These are phyloP conservation scores for Pichia sp. DNA, from an alignment of 1,139 yeast genomes.

Conservation along the genomic window DNA sequence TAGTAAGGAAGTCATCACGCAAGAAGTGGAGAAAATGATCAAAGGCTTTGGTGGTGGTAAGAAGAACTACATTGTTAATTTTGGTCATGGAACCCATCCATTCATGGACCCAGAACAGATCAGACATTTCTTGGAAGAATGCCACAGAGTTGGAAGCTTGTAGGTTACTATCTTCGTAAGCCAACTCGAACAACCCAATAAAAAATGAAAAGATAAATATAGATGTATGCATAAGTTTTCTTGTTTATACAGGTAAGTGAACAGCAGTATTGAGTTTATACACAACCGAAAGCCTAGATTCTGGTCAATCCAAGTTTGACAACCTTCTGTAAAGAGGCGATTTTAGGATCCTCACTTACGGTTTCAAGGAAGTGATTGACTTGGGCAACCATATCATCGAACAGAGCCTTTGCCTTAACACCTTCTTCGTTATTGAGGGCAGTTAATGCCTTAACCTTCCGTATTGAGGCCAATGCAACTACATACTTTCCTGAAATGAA, in stretches of 20 bases:
- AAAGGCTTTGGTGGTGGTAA: slow-evolving; percentile 89
- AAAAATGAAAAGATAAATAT: neutral
- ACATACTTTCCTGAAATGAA: slow-evolving; percentile 18
- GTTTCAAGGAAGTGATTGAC: slow-evolving; percentile 12
- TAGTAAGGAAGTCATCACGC: slow-evolving; percentile 69
- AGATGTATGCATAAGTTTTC: neutral
- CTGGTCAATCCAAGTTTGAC: slow-evolving; percentile 19
- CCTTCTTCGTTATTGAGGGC: slow-evolving; percentile 1
- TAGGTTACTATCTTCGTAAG: neutral
- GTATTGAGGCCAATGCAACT: slow-evolving; percentile 15
- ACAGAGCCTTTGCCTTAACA: slow-evolving; percentile 5
- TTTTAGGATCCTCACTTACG: slow-evolving; percentile 15
- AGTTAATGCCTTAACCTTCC: slow-evolving; percentile 16
- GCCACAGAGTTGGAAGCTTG: slow-evolving; percentile 66
- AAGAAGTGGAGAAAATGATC: slow-evolving; percentile 84
- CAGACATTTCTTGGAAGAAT: slow-evolving; percentile 77
- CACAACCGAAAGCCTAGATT: slow-evolving; percentile 2
- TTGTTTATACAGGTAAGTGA: neutral
- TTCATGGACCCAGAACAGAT: slow-evolving; percentile 91
- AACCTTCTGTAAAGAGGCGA: slow-evolving; percentile 15
- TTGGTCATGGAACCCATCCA: slow-evolving; percentile 98
- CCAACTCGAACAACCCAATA: neutral
- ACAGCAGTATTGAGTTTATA: neutral
- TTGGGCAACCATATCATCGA: slow-evolving; percentile 7
- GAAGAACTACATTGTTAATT: slow-evolving; percentile 82